Conservation (phyloP, 140 eudicot genomes). For the Oenanthe javanica region DNA sequence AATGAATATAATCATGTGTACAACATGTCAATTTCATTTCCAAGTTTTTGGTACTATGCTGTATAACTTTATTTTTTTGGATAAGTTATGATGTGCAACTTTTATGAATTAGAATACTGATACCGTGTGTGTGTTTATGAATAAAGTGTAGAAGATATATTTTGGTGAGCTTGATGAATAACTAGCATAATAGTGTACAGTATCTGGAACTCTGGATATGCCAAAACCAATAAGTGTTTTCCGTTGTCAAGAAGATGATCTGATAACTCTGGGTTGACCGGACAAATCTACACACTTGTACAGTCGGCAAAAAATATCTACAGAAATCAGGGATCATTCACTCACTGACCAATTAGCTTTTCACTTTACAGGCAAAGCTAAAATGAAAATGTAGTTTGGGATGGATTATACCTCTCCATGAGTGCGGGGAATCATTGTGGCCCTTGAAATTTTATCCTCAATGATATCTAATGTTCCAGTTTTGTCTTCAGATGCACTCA, state of each 20-base stretch:
- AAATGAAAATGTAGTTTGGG: background rate
- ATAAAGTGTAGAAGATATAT: background rate
- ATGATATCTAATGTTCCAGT: constrained; percentile 70
- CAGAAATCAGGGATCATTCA: background rate
- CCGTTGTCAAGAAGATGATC: background rate
- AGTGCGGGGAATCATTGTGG: constrained; percentile 69
- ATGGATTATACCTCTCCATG: constrained; percentile 74
- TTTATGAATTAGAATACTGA: background rate
- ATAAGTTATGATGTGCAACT: background rate
- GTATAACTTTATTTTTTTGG: background rate
- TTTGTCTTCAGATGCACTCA: constrained; percentile 79
- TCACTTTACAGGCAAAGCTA: background rate
- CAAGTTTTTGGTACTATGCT: background rate
- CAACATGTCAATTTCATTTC: background rate
- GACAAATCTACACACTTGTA: background rate
- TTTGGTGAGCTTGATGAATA: background rate
- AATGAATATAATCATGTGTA: background rate
- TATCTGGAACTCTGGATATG: background rate
- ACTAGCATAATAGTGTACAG: background rate
- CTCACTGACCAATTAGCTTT: background rate
- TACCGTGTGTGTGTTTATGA: background rate
- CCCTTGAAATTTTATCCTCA: constrained; percentile 80
- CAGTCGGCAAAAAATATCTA: background rate
- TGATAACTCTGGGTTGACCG: background rate
- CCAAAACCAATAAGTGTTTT: background rate